These are phyloP conservation scores for Solanum virginianum DNA, from an alignment of 257 asterid genomes.

Conservation along the genomic window DNA sequence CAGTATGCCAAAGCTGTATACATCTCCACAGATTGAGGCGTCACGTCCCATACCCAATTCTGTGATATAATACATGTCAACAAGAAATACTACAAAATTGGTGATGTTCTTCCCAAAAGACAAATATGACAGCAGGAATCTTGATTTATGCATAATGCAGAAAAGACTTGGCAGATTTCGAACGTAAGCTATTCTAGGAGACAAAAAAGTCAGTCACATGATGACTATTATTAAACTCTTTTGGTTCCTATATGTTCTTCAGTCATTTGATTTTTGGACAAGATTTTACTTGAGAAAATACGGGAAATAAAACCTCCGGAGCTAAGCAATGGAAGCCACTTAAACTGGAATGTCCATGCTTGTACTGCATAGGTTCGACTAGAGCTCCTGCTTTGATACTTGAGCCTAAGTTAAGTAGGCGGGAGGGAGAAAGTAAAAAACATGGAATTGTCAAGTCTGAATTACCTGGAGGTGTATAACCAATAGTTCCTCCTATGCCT, in stretches of 20 bases:
- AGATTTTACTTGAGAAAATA: not conserved
- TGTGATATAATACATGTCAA: not conserved
- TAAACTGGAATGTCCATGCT: not conserved
- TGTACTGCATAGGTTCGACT: not conserved
- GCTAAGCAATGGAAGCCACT: not conserved
- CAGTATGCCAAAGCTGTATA: slow-evolving; percentile 1
- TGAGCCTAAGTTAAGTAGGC: not conserved
- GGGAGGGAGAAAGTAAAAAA: not conserved
- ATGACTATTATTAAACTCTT: not conserved
- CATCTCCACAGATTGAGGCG: slow-evolving; percentile 6
- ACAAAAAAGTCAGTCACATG: not conserved
- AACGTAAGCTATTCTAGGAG: not conserved
- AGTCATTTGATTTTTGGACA: not conserved
- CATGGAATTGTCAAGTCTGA: not conserved
- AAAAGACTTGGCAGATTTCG: not conserved
- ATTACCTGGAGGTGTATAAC: slow-evolving; percentile 8
- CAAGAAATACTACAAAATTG: not conserved
- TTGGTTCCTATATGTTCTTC: not conserved
- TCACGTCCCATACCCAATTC: slow-evolving; percentile 11
- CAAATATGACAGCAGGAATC: not conserved
- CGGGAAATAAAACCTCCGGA: not conserved
- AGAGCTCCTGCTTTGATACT: no score
- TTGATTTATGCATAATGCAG: not conserved
- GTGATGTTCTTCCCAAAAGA: not conserved
- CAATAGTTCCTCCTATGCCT: slow-evolving; percentile 1